Base-by-base conservation (phyloP, 2,329 filamentous ascomycete genomes). In the Alternaria ventricosa region DNA sequence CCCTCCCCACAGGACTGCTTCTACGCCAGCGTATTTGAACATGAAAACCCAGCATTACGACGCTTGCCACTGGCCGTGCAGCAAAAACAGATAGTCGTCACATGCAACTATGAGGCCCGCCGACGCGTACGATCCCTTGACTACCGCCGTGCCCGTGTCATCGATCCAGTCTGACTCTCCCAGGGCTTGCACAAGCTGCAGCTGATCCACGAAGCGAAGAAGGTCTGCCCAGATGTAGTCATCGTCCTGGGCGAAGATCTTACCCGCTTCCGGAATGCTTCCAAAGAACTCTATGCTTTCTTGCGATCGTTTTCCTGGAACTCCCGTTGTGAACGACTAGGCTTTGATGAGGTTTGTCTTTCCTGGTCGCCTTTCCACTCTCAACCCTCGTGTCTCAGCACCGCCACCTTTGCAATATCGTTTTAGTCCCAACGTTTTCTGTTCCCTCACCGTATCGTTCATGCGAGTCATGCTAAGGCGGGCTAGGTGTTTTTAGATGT, bases 11-110 rank as follows among this genome's bases (percentile, higher is more conserved):
- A 94, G 78, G 92, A 95, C 82, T 97, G 93, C 83, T 98, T 98
- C 84, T 98, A 98, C 79, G 94, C 94, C 22, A 93, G 93, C 54
- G 94, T 96, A 9, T 90, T 96, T 70, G 94, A 97, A 81, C 90
- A 90, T 68, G 90, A 92, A 76, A 89, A 92, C 68, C 93, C 94
- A 0, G 83, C 86, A 3, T 84, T 97, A 61, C 93, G 89, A 75
- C 84, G 86, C 1, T 82, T 91, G 18, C 93, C 94, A 7, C 83
- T 98, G 33, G 94, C 93, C 36, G 89, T 97, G 62, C 92, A 94
- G 79, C 94, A 97, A 81, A 97, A 97, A 81, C 92, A 94, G 77
- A 97, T 97, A 59, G 86, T 80, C n/a, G 78, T 80, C 67, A 80
- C 79, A 30, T 80, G 77, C 86, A 98, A 98, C 81, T 98, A 98